A percentile compares a stretch with the other conserved stretches of the same genome.
These are phyloP conservation scores for Fusarium hainanense DNA, from an alignment of 2,329 filamentous ascomycete species.

Conservation along the genomic window DNA sequence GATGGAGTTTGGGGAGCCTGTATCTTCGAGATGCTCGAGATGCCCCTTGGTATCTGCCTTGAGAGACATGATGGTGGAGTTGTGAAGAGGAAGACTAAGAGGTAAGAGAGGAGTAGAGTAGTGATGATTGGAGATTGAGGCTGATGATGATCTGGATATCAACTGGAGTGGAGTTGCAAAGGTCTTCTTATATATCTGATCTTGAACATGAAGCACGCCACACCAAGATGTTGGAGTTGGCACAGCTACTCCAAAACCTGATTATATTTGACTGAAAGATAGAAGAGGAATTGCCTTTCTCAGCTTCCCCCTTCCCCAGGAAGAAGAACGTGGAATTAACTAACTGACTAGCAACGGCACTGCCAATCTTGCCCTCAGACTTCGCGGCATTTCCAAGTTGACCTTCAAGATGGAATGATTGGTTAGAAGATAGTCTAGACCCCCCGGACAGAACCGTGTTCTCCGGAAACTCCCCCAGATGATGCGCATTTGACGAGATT, in stretches of 20 bases:
- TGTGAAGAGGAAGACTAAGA: neutral
- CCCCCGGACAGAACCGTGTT: neutral
- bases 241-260: conserved; percentile 10
- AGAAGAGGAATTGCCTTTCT: conserved; percentile 24
- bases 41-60: conserved; percentile 35
- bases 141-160: conserved; percentile 21
- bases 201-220: conserved; percentile 26
- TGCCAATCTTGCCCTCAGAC: conserved; percentile 1
- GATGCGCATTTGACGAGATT: conserved; percentile 11
- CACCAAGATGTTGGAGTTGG: conserved; percentile 3
- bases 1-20: conserved; percentile 21
- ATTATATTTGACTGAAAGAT: neutral
- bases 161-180: conserved; percentile 15
- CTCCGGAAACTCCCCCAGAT: conserved; percentile 25
- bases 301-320: neutral
- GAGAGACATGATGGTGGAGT: conserved; percentile 27
- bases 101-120: neutral
- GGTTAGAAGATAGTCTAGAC: conserved; percentile 21
- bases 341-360: neutral
- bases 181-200: conserved; percentile 34
- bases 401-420: conserved; percentile 12
- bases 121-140: neutral
- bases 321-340: conserved; percentile 4
- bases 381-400: conserved; percentile 1
- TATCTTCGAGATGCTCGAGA: conserved; percentile 39